These are phyloP conservation scores for Coniosporium tulheliwenetii DNA, from an alignment of 2,329 filamentous ascomycete species.

Conservation along the genomic window DNA sequence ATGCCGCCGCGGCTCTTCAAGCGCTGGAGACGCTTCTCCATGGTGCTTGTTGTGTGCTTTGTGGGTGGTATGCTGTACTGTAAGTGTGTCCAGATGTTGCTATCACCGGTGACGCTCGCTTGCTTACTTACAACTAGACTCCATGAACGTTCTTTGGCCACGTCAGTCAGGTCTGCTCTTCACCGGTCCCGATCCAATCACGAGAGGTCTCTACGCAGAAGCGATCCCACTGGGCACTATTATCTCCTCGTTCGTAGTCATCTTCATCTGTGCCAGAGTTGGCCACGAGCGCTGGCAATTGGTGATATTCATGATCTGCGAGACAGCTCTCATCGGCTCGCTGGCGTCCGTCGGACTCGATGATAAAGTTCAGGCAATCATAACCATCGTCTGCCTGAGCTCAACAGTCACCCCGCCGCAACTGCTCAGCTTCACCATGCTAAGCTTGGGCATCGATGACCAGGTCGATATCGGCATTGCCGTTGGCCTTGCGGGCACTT, in stretches of 20 bases:
- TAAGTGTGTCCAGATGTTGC: background rate
- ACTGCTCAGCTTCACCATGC: conserved; percentile 18
- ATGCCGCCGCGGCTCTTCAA: conserved; percentile 8
- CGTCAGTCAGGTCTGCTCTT: conserved; percentile 11
- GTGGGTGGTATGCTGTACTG: conserved; percentile 13
- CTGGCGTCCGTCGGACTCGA: conserved; percentile 17
- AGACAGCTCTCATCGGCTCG: conserved; percentile 21
- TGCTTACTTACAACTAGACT: conserved; percentile 2
- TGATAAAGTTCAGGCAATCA: conserved; percentile 19
- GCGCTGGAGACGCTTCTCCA: conserved; percentile 10
- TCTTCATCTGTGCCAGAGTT: conserved; percentile 13
- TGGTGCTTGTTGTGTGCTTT: conserved; percentile 9
- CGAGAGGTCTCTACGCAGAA: conserved; percentile 12
- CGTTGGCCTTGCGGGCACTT: conserved; percentile 21
- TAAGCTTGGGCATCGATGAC: conserved; percentile 19
- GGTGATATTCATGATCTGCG: conserved; percentile 14
- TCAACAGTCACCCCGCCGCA: conserved; percentile 17
- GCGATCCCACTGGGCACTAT: conserved; percentile 14
- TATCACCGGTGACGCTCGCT: background rate
- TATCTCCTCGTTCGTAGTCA: conserved; percentile 13
- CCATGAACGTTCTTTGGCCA: conserved; percentile 13
- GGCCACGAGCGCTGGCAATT: conserved; percentile 23
- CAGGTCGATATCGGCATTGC: conserved; percentile 21
- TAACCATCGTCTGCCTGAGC: conserved; percentile 15
- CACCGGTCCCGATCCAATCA: conserved; percentile 9